A percentile compares a stretch with the other conserved stretches of the same genome.
phyloP scores from a whole-genome alignment of 495 filamentous ascomycete genomes.

The Penicillium canariense region DNA sequence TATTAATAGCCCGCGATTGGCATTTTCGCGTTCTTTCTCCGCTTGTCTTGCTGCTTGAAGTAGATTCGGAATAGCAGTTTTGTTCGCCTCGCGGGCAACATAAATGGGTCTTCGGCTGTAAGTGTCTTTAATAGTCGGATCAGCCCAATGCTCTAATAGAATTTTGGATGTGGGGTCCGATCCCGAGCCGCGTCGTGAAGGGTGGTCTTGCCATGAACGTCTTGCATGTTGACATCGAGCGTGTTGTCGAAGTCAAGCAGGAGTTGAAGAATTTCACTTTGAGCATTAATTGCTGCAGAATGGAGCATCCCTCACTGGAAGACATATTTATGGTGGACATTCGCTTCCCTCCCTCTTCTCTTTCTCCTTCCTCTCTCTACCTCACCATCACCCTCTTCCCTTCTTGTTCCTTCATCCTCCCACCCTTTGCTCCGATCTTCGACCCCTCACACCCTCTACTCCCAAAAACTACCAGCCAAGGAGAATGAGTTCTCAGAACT shows the following conservation, averaged over 20 bases:
- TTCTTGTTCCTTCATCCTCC: no score
- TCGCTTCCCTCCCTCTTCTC: no score
- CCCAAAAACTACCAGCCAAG: no score
- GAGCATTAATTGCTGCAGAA: constrained; percentile 1
- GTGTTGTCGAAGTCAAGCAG: not conserved
- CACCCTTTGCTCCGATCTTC: no score
- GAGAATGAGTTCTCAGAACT: no score
- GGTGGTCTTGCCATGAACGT: constrained; percentile 2
- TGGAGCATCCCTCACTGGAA: constrained; percentile 4
- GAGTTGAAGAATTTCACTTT: not conserved
- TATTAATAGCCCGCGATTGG: no score
- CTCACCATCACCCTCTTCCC: no score
- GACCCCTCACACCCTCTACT: no score
- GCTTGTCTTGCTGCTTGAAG: not conserved
- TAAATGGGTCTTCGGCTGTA: constrained; percentile 5
- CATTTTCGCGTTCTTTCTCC: not conserved
- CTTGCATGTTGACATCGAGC: constrained; percentile 3
- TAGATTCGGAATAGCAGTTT: not conserved
- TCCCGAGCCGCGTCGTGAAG: constrained; percentile 4
- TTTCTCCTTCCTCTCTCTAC: no score
- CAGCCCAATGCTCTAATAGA: not conserved
- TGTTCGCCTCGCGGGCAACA: constrained; percentile 1
- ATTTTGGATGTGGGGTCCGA: not conserved
- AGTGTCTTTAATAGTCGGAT: not conserved
- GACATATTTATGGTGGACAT: constrained; percentile 4